Conservation (phyloP, 129 eudicot genomes). For the Solidago caesia region DNA sequence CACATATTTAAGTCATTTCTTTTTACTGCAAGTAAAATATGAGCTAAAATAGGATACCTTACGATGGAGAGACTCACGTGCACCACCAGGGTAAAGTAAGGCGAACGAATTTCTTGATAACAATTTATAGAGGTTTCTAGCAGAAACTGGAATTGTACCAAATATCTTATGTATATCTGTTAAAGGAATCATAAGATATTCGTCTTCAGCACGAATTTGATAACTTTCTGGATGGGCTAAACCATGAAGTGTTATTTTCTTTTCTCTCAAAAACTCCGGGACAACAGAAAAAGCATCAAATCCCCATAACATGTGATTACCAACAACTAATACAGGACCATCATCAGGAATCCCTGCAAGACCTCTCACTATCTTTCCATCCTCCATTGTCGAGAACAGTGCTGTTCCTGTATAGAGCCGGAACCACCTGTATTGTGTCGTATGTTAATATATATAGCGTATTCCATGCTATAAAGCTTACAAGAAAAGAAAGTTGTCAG, state of each 20-base stretch:
- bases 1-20: neutral
- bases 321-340: slow-evolving; percentile 82
- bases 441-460: neutral
- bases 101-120: slow-evolving; percentile 25
- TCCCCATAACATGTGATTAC: slow-evolving; percentile 83
- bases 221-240: slow-evolving; percentile 32
- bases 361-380: slow-evolving; percentile 86
- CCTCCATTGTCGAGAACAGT: slow-evolving; percentile 59
- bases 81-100: slow-evolving; percentile 39
- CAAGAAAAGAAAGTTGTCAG: neutral
- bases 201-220: slow-evolving; percentile 18
- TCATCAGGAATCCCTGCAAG: slow-evolving; percentile 72
- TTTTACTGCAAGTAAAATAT: neutral
- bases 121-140: slow-evolving; percentile 28
- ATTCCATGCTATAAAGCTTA: neutral
- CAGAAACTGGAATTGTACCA: slow-evolving; percentile 37
- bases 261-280: slow-evolving; percentile 51
- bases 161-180: slow-evolving; percentile 9
- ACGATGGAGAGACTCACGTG: slow-evolving; percentile 39
- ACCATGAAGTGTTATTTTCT: slow-evolving; percentile 36
- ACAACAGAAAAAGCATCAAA: slow-evolving; percentile 53
- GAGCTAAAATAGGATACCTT: slow-evolving; percentile 18
- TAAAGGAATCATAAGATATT: slow-evolving; percentile 15
- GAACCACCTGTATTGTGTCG: slow-evolving; percentile 42
- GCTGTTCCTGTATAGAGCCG: slow-evolving; percentile 42